These are phyloP conservation scores for Quercus engelmannii DNA, from an alignment of 306 rosid genomes.

Conservation along the genomic window DNA sequence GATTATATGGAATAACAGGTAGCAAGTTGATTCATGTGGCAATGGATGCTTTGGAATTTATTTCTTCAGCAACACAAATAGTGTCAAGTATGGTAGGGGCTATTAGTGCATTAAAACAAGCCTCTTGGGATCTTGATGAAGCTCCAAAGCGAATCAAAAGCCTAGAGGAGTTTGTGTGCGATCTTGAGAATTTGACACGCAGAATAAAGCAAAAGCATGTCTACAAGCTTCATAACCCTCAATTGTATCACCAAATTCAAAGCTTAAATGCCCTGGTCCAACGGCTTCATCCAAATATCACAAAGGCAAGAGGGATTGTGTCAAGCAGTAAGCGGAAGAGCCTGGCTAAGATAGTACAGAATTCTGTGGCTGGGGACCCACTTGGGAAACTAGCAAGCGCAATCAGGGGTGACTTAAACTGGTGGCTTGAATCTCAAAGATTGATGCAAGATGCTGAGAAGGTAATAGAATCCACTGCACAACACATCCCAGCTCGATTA, in stretches of 20 bases:
- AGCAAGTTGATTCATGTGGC: background rate
- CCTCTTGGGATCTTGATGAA: slow-evolving; percentile 31
- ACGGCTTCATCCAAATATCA: slow-evolving; percentile 24
- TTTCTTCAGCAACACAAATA: slow-evolving; percentile 24
- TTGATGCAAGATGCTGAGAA: slow-evolving; percentile 17
- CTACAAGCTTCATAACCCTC: slow-evolving; percentile 17
- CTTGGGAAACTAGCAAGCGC: slow-evolving; percentile 20
- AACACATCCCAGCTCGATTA: slow-evolving; percentile 8
- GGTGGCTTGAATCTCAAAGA: slow-evolving; percentile 31
- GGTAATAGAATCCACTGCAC: slow-evolving; percentile 22
- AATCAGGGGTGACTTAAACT: slow-evolving; percentile 26
- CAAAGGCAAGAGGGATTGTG: slow-evolving; percentile 22
- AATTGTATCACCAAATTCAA: slow-evolving; percentile 20
- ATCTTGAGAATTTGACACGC: slow-evolving; percentile 22
- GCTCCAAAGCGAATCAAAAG: slow-evolving; percentile 28
- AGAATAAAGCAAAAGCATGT: slow-evolving; percentile 29
- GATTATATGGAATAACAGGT: background rate
- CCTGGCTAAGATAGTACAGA: slow-evolving; percentile 21
- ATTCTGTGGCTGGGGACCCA: slow-evolving; percentile 28
- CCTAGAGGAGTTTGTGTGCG: slow-evolving; percentile 27
- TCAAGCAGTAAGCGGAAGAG: slow-evolving; percentile 16
- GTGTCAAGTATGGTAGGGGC: slow-evolving; percentile 30
- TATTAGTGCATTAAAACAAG: slow-evolving; percentile 21
- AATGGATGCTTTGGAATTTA: slow-evolving; percentile 20
- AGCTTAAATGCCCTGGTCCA: slow-evolving; percentile 23